Percentiles rank a stretch among this genome's conserved stretches.
These are phyloP conservation scores for Teunomyces kruisii DNA, from an alignment of 805 yeast genomes.

Conservation along the genomic window DNA sequence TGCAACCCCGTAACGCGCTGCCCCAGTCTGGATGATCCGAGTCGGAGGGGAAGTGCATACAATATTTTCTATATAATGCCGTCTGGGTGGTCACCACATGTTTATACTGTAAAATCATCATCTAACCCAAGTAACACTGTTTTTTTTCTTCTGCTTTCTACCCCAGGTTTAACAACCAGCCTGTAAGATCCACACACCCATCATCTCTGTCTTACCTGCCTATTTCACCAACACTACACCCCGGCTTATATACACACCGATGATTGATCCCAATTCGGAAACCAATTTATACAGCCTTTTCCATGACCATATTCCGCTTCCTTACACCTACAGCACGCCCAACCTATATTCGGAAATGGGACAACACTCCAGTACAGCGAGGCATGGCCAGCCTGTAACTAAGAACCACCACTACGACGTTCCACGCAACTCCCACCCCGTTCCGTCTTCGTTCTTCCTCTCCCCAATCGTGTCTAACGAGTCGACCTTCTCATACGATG, in stretches of 20 bases:
- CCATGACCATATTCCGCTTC: slow-evolving; percentile 2
- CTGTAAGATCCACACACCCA: not conserved
- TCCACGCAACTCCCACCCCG: not conserved
- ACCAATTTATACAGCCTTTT: slow-evolving; percentile 4
- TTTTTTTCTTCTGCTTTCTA: not conserved
- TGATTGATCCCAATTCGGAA: slow-evolving; percentile 4
- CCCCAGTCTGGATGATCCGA: not conserved
- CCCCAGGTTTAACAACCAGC: not conserved
- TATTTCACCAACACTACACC: not conserved
- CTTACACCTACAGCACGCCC: slow-evolving; percentile 5
- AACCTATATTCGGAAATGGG: slow-evolving; percentile 8
- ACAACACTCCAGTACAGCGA: slow-evolving; percentile 3
- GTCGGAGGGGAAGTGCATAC: not conserved
- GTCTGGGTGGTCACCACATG: not conserved
- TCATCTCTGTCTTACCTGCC: not conserved
- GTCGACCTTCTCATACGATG: not conserved
- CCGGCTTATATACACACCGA: not conserved
- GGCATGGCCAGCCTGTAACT: not conserved
- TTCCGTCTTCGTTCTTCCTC: slow-evolving; percentile 9
- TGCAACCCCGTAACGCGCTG: not conserved
- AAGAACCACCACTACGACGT: not conserved
- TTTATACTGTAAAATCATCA: no score
- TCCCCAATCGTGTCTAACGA: slow-evolving; percentile 12
- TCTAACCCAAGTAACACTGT: not conserved
- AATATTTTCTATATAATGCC: not conserved